A percentile compares a stretch with the other conserved stretches of the same genome.
phyloP scores from a whole-genome alignment of 768 basidiomycete species.

The Fomitopsis pulvina region DNA sequence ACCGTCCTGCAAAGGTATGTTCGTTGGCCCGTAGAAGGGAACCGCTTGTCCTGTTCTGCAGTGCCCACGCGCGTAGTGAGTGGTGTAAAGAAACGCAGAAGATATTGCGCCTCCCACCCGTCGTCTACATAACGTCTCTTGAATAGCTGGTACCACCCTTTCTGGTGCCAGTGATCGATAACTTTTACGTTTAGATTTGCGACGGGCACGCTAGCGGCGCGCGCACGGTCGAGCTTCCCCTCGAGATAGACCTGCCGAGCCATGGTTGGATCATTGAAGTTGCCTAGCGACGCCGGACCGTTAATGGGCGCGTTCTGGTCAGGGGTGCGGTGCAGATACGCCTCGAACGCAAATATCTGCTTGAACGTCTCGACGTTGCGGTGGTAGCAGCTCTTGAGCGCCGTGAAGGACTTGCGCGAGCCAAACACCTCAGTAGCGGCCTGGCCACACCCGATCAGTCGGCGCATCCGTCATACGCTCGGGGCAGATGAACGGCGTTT shows the following conservation, averaged over 20 bases:
- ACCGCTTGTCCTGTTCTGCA: constrained; percentile 15
- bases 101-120: background rate
- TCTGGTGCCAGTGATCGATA: constrained; percentile 74
- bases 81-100: background rate
- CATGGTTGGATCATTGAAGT: constrained; percentile 28
- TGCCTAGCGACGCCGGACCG: background rate
- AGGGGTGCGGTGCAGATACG: constrained; percentile 31
- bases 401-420: constrained; percentile 76
- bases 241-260: constrained; percentile 70
- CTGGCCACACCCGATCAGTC: constrained; percentile 28
- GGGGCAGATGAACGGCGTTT: constrained; percentile 14
- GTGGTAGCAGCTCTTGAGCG: constrained; percentile 80
- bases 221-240: constrained; percentile 57
- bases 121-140: constrained; percentile 44
- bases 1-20: constrained; percentile 2
- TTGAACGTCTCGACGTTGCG: constrained; percentile 83
- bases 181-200: constrained; percentile 69
- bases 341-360: constrained; percentile 71
- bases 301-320: background rate
- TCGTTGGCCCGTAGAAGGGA: constrained; percentile 11
- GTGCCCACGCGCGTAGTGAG: background rate
- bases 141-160: constrained; percentile 74
- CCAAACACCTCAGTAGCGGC: constrained; percentile 67
- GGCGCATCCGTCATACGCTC: background rate
- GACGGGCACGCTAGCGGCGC: constrained; percentile 60